Base-by-base conservation (phyloP, 83 land plant genomes). In the Picea abies region DNA sequence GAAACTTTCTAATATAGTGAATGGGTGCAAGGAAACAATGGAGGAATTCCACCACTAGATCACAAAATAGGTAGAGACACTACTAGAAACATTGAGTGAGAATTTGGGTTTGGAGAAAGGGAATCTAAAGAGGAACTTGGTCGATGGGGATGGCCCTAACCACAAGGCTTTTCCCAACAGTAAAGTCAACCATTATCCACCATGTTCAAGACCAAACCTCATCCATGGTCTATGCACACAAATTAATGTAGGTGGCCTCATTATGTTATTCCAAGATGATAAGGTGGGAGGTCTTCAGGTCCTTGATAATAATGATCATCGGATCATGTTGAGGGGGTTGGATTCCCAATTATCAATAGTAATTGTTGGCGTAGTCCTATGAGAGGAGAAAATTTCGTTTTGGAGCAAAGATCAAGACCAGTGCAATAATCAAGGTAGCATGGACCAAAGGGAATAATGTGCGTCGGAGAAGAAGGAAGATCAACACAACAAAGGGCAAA, bases 241-340 rank as follows among this genome's bases (percentile, higher is more conserved):
- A 84, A 87, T 87, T 0, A 91, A 89, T 49, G 91, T 88, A 20
- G 91, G 91, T 3, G 91, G 93, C 7, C 39, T 85, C 83, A 89
- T 91, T 19, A 77, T 91, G 49, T 60, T 91, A 41, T 85, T 91
- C 66, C 93, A 91, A 78, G 91, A 89, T 75, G 93, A 91, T 66
- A 22, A 82, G 63, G 86, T 91, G 12, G 83, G 82, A 0, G 93
- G 93, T 10, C 93, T 91, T 12, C 81, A 91, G 41, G 78, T 89
- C 79, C 71, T 79, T 32, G 85, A 87, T 63, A 84, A 87, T 90
- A 90, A 39, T 3, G 41, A 5, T 39, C 4, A 39, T 39, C 0
- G 29, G 29, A 29, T 29, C 29, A 29, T 29, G 29, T 29, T 29
- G 29, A 29, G 29, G 29, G 29, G 29, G 29, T 29, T 29, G 29